Evolutionary conservation across 2,329 filamentous ascomycete species (phyloP), one percentile per base, ranked within the genome.

Genomic region (Fusarium sp.): DNA sequence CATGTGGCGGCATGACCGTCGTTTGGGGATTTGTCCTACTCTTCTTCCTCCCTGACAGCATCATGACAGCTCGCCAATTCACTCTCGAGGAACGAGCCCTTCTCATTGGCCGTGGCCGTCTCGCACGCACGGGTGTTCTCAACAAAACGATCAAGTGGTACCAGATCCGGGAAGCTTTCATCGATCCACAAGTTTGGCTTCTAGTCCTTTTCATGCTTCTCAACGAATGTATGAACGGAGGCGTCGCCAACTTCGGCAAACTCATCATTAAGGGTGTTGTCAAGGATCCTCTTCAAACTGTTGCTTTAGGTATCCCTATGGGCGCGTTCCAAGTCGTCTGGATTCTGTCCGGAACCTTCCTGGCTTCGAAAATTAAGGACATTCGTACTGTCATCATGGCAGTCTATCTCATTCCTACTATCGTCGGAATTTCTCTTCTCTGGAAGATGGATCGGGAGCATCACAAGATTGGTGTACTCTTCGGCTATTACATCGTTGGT

Each of bases 21-120:
- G 59, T 85, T 4, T 84, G 84, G 81, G 83, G 80, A 0, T 76
- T 84, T 4, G 71, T 81, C 2, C 59, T 88, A 4, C 78, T 82
- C 51, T 69, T 79, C 47, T 74, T 83, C 18, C 80, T 88, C 5
- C 86, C 86, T 0, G 82, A 87, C 56, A 82, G 78, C 1, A 82
- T 82, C 27, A 77, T 83, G 69, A 77, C 81, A 59, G 75, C 74
- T 0, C 70, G 68, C 22, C 61, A 57, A 3, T 75, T 77, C 41
- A 69, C 49, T 4, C 51, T 70, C 2, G 57, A 73, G 25, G 75
- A 77, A n/a, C 71, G 70, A 8, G 70, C 71, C 1, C 78, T 88
- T 10, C 90, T 86, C 0, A 90, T 91, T 4, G 87, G 85, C 61
- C 92, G 90, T 74, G 84, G 93, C 12, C 85, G 81, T 5, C 77